Base-by-base conservation (phyloP, 495 filamentous ascomycete genomes). In the Mytilinidion resinicola region DNA sequence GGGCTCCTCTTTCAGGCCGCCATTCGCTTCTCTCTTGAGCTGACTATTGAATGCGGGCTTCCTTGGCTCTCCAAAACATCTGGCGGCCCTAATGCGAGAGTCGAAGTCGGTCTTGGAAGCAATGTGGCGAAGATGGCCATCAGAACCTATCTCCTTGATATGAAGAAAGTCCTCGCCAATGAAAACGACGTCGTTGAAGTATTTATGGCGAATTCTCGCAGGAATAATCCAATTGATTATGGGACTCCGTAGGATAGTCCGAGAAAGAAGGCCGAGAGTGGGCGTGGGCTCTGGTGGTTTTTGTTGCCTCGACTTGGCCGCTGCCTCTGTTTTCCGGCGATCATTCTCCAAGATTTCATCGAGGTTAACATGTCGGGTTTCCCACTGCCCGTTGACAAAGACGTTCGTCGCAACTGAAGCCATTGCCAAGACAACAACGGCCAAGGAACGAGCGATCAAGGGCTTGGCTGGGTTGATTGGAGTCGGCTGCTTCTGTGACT, bases 161-260 rank as follows among this genome's bases (percentile, higher is more conserved):
- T 89, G 81, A 42, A 90, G 76, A 66, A 75, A 82, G 46, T 82
- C 74, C 55, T 87, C 87, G 38, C 88, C 84, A 47, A 98, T 80
- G 60, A 96, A 91, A n/a, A 91, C 85, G 60, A 96, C 87, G 77
- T 98, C 91, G 53, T 95, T 91, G 55, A 82, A 78, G 9, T 79
- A 67, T 48, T 76, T 73, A 55, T 82, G 82, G 43, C 90, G 77
- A 51, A 97, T 77, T 57, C 86, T 81, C 9, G 86, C 89, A 9
- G 92, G 91, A 11, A 96, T 71, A 38, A 96, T 88, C 71, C 81
- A 85, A 64, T 88, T 86, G 58, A 89, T 80, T 20, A 85, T 76
- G 1, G 89, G 85, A 55, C 88, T 95, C 48, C 82, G 78, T 42
- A 93, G 71, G 14, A 95, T 64, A 3, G 92, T 96, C 64, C 80